These are phyloP conservation scores for Murraya koenigii DNA, from an alignment of 345 rosid genomes.

Conservation along the genomic window DNA sequence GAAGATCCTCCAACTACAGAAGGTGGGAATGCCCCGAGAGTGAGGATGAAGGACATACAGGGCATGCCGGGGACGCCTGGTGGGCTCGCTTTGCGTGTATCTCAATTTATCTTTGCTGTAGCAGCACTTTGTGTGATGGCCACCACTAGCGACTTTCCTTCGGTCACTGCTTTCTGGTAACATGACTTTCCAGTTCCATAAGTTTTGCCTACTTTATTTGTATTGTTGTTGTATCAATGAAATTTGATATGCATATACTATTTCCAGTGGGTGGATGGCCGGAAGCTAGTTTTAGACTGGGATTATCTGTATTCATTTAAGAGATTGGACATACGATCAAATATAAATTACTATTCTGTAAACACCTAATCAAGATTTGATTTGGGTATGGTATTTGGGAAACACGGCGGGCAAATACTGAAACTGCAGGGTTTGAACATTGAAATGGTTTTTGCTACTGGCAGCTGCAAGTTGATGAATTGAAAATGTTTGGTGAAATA, in stretches of 20 bases:
- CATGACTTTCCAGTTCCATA: background rate
- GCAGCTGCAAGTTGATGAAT: background rate
- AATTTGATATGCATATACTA: background rate
- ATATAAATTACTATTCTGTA: background rate
- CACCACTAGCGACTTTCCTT: slow-evolving; percentile 66
- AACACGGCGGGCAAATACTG: background rate
- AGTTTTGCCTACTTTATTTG: background rate
- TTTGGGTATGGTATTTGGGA: background rate
- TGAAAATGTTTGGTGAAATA: background rate
- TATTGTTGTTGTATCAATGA: background rate
- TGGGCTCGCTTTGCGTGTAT: slow-evolving; percentile 53
- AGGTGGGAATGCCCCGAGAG: slow-evolving; percentile 47
- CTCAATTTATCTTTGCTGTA: slow-evolving; percentile 63
- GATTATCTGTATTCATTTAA: background rate
- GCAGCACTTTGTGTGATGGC: slow-evolving; percentile 64
- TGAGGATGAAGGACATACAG: slow-evolving; percentile 67
- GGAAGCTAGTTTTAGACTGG: background rate
- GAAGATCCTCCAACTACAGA: slow-evolving; percentile 59
- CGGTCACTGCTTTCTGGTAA: slow-evolving; percentile 73
- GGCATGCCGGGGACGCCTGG: slow-evolving; percentile 78
- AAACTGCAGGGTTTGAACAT: background rate
- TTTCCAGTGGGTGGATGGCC: background rate
- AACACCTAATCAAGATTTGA: background rate
- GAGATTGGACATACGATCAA: background rate
- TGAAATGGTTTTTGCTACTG: background rate